Evolutionary conservation across 805 yeast genomes (phyloP).

Genomic region (Lipomyces oligophaga): DNA sequence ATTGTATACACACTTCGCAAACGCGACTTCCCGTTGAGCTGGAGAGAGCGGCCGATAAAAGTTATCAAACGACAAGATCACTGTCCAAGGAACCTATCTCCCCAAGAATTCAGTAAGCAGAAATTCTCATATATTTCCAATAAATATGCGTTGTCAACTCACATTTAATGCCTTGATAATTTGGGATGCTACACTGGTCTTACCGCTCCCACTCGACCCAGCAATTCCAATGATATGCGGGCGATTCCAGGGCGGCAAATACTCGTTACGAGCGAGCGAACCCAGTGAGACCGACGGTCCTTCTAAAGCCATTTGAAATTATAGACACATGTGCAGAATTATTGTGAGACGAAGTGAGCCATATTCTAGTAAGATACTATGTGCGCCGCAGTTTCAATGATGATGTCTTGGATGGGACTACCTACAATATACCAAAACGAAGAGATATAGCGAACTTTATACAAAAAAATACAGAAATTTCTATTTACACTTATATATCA

Average conservation of each 20-base stretch:
- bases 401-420: not conserved
- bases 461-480: not conserved
- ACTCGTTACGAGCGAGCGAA: slow-evolving; percentile 33
- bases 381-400: no score
- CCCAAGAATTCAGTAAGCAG: not conserved
- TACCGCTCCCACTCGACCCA: slow-evolving; percentile 86
- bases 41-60: slow-evolving; percentile 72
- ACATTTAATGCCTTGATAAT: slow-evolving; percentile 62
- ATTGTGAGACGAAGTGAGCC: no score
- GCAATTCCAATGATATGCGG: slow-evolving; percentile 87
- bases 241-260: slow-evolving; percentile 83
- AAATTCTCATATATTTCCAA: not conserved
- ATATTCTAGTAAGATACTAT: no score
- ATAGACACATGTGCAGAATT: no score
- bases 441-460: not conserved
- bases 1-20: slow-evolving; percentile 37
- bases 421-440: not conserved
- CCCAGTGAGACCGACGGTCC: slow-evolving; percentile 8
- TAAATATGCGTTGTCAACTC: slow-evolving; percentile 5
- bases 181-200: slow-evolving; percentile 82
- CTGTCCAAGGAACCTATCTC: slow-evolving; percentile 86
- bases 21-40: slow-evolving; percentile 63
- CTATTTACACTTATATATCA: no score
- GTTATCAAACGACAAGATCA: slow-evolving; percentile 81
- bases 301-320: no score